A percentile compares a stretch with the other conserved stretches of the same genome.
phyloP scores from a whole-genome alignment of 1,284 basidiomycete species.

The Anthracocystis panici-leucophaei region DNA sequence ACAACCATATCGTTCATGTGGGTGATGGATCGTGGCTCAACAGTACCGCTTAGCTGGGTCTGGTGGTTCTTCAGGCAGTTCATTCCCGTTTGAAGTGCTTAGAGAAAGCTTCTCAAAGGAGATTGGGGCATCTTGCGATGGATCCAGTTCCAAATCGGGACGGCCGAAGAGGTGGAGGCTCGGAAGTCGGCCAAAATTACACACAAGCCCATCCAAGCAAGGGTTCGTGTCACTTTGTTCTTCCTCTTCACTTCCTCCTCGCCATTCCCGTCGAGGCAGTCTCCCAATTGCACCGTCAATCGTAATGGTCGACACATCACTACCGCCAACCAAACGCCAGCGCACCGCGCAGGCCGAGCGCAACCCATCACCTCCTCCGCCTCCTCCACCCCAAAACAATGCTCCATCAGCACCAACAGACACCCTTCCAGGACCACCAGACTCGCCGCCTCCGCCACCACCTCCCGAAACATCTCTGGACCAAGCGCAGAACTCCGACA shows the following conservation, averaged over 20 bases:
- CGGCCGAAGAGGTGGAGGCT: conserved; percentile 31
- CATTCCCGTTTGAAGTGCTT: too few species aligned
- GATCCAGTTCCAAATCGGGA: conserved; percentile 6
- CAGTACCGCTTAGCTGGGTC: not conserved
- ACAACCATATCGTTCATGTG: not conserved
- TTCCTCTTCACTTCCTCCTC: conserved; percentile 1
- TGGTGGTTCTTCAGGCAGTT: not conserved
- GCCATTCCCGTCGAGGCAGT: not conserved
- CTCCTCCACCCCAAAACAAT: conserved; percentile 26
- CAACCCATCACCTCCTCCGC: conserved; percentile 22
- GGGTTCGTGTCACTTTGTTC: conserved; percentile 11
- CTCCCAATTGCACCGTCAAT: too few species aligned
- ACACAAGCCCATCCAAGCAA: conserved; percentile 1
- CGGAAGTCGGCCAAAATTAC: conserved; percentile 5
- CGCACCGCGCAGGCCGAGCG: conserved; percentile 7
- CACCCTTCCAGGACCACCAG: conserved; percentile 17
- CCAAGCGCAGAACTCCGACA: conserved; percentile 23
- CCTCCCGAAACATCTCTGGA: conserved; percentile 29
- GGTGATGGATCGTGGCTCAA: conserved; percentile 6
- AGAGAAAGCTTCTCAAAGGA: too few species aligned
- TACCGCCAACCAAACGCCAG: conserved; percentile 28
- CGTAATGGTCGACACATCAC: conserved; percentile 5
- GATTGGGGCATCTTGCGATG: not conserved
- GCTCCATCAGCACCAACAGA: conserved; percentile 1
- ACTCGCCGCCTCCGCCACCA: conserved; percentile 38